phyloP scores from a whole-genome alignment of 2,329 filamentous ascomycete species.

The Fusarium sp. region DNA sequence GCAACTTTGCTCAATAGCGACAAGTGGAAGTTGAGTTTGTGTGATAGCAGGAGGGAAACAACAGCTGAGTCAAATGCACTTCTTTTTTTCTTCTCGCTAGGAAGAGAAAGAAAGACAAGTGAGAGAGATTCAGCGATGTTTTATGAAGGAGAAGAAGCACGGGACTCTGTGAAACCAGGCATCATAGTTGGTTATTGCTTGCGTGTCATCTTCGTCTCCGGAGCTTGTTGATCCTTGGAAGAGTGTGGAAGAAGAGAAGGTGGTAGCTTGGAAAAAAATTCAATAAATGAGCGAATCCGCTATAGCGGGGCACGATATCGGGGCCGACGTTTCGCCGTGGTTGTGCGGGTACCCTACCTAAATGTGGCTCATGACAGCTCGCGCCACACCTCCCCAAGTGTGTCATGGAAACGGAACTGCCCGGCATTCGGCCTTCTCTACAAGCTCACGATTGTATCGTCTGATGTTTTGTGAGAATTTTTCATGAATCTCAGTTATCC shows the following conservation, averaged over 20 bases:
- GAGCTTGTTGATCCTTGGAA: constrained; percentile 39
- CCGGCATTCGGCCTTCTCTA: constrained; percentile 27
- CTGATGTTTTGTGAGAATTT: constrained; percentile 22
- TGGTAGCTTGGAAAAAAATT: constrained; percentile 36
- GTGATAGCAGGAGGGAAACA: constrained; percentile 27
- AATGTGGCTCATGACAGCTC: constrained; percentile 17
- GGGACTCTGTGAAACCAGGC: constrained; percentile 42
- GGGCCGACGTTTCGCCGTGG: constrained; percentile 32
- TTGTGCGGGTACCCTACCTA: background rate
- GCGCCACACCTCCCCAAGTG: constrained; percentile 24
- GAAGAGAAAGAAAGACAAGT: constrained; percentile 14
- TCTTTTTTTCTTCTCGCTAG: background rate
- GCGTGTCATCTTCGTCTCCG: constrained; percentile 50
- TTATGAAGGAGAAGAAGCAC: constrained; percentile 38
- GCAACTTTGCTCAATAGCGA: constrained; percentile 48
- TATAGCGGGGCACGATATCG: constrained; percentile 39
- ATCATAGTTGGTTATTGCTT: constrained; percentile 49
- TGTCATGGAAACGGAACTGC: constrained; percentile 38
- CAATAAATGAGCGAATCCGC: constrained; percentile 39
- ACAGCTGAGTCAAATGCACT: constrained; percentile 24
- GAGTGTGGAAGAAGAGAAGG: constrained; percentile 34
- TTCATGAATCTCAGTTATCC: background rate
- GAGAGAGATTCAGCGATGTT: constrained; percentile 14
- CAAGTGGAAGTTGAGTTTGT: constrained; percentile 6
- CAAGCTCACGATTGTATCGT: constrained; percentile 26